Evolutionary conservation across 1,284 basidiomycete genomes (phyloP).

Genomic region (Melampsora larici-populina): DNA sequence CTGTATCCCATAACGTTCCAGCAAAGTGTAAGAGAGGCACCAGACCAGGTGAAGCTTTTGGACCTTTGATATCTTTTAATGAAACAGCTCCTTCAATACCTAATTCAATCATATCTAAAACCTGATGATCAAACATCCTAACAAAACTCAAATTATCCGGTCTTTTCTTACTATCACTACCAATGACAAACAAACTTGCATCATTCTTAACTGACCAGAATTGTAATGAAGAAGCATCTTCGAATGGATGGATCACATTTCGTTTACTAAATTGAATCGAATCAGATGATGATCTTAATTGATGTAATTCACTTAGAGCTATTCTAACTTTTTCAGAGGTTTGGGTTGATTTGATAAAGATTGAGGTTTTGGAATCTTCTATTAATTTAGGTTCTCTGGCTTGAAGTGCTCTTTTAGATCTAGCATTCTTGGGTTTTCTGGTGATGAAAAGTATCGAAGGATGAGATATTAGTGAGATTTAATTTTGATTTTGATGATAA

Average conservation of each 20-base stretch:
- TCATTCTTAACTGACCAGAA: conserved; percentile 96
- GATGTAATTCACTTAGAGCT: conserved; percentile 76
- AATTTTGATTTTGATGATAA: not conserved
- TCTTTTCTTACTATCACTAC: conserved; percentile 89
- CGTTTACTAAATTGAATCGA: conserved; percentile 92
- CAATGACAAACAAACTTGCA: conserved; percentile 83
- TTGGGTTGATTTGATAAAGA: conserved; percentile 87
- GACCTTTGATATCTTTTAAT: conserved; percentile 59
- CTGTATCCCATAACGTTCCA: conserved; percentile 56
- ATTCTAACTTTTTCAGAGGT: conserved; percentile 73
- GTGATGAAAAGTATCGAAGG: not conserved
- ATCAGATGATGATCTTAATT: conserved; percentile 52
- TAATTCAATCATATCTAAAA: conserved; percentile 92
- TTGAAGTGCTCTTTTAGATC: conserved; percentile 87
- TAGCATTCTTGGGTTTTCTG: conserved; percentile 94
- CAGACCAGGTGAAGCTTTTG: conserved; percentile 84
- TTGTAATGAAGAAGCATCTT: conserved; percentile 71
- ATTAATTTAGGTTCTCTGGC: conserved; percentile 82
- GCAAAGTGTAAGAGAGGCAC: conserved; percentile 93
- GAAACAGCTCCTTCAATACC: conserved; percentile 60
- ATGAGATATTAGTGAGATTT: conserved; percentile 43
- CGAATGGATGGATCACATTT: conserved; percentile 87
- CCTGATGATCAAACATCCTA: conserved; percentile 78
- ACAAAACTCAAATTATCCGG: conserved; percentile 83
- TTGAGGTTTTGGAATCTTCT: conserved; percentile 75